Evolutionary conservation across 352 stramenopile species (phyloP), one percentile per base, ranked within the genome.

Genomic region (Discostella stelligera): DNA sequence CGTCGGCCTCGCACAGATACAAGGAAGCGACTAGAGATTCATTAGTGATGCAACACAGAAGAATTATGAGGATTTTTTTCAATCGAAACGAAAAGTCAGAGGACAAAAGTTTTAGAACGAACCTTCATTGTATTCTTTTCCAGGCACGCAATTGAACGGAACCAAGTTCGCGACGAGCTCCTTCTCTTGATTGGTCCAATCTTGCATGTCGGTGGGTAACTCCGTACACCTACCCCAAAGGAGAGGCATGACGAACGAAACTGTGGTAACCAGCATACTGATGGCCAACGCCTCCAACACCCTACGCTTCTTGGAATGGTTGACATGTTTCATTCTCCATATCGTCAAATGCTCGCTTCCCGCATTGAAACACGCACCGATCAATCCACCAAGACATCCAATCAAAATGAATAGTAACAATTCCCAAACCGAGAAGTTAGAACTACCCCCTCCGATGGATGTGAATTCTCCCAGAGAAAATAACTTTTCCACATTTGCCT

Each of bases 291-390:
- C 84, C 68, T 93, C 87, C 18, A 91, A 14, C 13, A 93, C 69
- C 30, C 85, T 71, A 27, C 81, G 59, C 20, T 63, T 64, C 66
- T 90, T 90, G 14, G 78, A 88, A 66, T 83, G 56, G 63, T 91
- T 90, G 52, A 95, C 74, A 49, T 78, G 67, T 61, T 94, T 90
- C 80, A 94, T 93, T n/a, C 91, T 78, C 87, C 87, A 95, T 41
- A 95, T 90, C 9, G 95, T 98, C 18, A 99, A 74, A 56, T 95
- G 80, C 67, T 94, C 95, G 86, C 99, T 99, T 39, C 91, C 86
- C 49, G 90, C 88, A 85, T 99, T 99, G 84, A 99, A 99, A 53
- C 90, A 89, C 18, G 97, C 97, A 56, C 97, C 97, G 50, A 98
- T 95, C 1, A 99, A 86, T 4, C 97, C 97, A 25, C 97, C 97